A percentile compares a stretch with the other conserved stretches of the same genome.
phyloP scores from a whole-genome alignment of 2,329 filamentous ascomycete genomes.

The Fusarium gaditjirri region DNA sequence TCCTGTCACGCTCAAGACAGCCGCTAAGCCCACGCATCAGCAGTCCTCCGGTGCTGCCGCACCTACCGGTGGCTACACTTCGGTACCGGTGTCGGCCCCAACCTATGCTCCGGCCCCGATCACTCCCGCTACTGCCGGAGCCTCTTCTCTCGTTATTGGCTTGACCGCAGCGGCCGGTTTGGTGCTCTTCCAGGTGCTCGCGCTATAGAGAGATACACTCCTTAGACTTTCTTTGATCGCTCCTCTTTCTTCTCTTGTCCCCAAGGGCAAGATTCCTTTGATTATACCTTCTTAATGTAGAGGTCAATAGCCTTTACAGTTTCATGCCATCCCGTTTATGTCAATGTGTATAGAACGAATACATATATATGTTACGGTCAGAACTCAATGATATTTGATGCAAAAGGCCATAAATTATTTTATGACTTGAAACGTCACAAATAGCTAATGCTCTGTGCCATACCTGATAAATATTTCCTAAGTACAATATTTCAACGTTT shows the following conservation, averaged over 20 bases:
- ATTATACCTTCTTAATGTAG: slow-evolving; percentile 14
- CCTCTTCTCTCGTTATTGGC: slow-evolving; percentile 47
- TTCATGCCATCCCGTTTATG: slow-evolving; percentile 22
- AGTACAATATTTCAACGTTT: not conserved
- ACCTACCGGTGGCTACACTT: slow-evolving; percentile 40
- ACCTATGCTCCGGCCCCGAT: slow-evolving; percentile 37
- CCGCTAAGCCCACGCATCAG: slow-evolving; percentile 24
- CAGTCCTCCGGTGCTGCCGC: slow-evolving; percentile 32
- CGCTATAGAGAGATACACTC: slow-evolving; percentile 38
- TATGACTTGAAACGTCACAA: not conserved
- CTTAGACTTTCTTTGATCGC: not conserved
- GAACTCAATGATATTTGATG: slow-evolving; percentile 4
- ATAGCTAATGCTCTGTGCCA: not conserved
- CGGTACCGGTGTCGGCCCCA: slow-evolving; percentile 8
- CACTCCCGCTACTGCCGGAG: slow-evolving; percentile 60
- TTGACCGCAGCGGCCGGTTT: slow-evolving; percentile 43
- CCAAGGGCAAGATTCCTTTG: not conserved
- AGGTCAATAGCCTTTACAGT: slow-evolving; percentile 5
- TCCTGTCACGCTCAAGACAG: slow-evolving; percentile 31
- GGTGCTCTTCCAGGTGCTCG: slow-evolving; percentile 44
- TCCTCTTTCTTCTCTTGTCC: slow-evolving; percentile 13
- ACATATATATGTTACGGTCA: slow-evolving; percentile 9
- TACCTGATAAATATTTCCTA: not conserved
- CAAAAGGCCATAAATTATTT: not conserved
- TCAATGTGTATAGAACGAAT: slow-evolving; percentile 19